Conservation (phyloP, 2,329 filamentous ascomycete genomes). For the Talaromyces piceae region DNA sequence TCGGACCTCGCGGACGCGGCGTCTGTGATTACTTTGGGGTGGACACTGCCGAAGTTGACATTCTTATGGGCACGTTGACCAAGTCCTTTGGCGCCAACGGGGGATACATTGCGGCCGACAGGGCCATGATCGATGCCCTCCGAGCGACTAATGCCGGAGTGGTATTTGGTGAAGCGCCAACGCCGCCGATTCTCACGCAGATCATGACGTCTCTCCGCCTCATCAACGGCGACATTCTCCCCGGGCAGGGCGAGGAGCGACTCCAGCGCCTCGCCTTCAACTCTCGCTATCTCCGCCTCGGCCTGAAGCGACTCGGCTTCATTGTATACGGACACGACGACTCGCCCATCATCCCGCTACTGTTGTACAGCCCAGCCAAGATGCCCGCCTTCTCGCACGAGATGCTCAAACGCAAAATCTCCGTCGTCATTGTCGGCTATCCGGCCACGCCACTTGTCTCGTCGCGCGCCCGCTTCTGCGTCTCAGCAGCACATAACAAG, state of each 20-base stretch:
- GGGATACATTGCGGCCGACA: conserved; percentile 86
- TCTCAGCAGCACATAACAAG: conserved; percentile 95
- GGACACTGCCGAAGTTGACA: conserved; percentile 78
- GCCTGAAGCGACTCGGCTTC: conserved; percentile 90
- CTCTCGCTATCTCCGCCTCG: conserved; percentile 93
- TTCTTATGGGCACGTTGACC: conserved; percentile 96
- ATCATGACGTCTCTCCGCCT: conserved; percentile 80
- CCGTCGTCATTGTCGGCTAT: conserved; percentile 94
- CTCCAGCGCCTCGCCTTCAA: conserved; percentile 96
- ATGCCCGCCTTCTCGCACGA: conserved; percentile 98
- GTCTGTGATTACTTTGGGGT: conserved; percentile 97
- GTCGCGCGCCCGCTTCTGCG: conserved; percentile 89
- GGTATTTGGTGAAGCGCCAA: conserved; percentile 77
- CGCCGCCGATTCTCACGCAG: conserved; percentile 82
- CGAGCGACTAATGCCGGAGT: conserved; percentile 78
- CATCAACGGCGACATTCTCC: conserved; percentile 78
- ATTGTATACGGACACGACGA: conserved; percentile 98
- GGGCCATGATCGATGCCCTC: conserved; percentile 86
- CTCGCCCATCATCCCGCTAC: conserved; percentile 88
- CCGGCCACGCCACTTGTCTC: conserved; percentile 93
- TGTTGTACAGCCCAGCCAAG: conserved; percentile 97
- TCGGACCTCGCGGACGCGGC: conserved; percentile 80
- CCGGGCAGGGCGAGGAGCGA: conserved; percentile 90
- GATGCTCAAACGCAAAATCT: conserved; percentile 97
- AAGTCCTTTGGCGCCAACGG: conserved; percentile 98